Base-by-base conservation (phyloP, 2,329 filamentous ascomycete genomes). In the Scopulariopsis brevicaulis region DNA sequence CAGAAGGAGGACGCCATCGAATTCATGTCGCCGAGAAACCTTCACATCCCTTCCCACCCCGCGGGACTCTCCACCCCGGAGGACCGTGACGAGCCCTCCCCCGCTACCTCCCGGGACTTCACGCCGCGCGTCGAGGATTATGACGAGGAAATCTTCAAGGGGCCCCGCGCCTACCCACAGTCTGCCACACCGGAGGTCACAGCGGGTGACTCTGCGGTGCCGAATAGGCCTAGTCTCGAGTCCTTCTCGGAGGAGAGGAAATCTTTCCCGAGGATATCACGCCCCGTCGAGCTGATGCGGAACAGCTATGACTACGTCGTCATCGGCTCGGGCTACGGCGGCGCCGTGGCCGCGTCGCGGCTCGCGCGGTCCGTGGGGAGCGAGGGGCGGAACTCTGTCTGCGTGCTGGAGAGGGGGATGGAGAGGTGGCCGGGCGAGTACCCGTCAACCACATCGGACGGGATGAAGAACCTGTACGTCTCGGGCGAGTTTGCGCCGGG, bases 401-500 rank as follows among this genome's bases (percentile, higher is more conserved):
- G 83, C 60, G 68, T 89, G 20, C 73, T 89, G 1, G 85, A 89
- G 66, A 73, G 81, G 20, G 85, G 85, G 2, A 73, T 77, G 59
- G 85, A 89, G 68, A 77, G 74, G 60, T 87, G 83, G 84, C 83
- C 83, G 1, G 84, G 84, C 4, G 82, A 86, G 65, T 87, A 84
- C 61, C 83, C 84, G 0, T 73, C 69, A 25, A 74, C 71, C 0
- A 64, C 77, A 0, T 58, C 65, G 1, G 76, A 83, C 8, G 73
- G 77, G 0, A 60, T 77, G 14, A 70, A 70, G 20, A 75, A 87
- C 63, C 64, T 85, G 22, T 82, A 82, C 60, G 74, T 79, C 59
- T 82, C 80, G 1, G 83, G 83, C 1, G 71, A 78, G 37, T 71
- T 82, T 54, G 71, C 75, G 2, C 74, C 76, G 3, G 69, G 70